These are phyloP conservation scores for Saprolegnia parasitica DNA, from an alignment of 352 stramenopile genomes.

Conservation along the genomic window DNA sequence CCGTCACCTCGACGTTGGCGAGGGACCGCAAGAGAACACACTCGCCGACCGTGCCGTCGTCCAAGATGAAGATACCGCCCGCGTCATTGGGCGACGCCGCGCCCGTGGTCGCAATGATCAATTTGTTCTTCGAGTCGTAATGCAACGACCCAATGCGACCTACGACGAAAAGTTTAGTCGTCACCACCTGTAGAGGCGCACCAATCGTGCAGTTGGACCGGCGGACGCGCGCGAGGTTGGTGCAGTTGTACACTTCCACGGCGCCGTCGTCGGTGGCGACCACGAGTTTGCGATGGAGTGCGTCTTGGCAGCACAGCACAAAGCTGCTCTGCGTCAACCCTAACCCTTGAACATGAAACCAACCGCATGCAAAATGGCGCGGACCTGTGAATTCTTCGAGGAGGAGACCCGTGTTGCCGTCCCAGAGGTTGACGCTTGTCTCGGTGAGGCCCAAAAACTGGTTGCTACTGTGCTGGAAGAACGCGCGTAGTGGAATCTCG, in stretches of 20 bases:
- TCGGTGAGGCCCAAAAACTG: conserved; percentile 60
- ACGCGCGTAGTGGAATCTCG: conserved; percentile 60
- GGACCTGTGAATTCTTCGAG: conserved; percentile 50
- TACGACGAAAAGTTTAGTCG: background rate
- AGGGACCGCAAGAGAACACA: conserved; percentile 50
- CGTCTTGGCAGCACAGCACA: conserved; percentile 48
- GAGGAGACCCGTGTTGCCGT: conserved; percentile 50
- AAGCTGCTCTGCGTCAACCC: conserved; percentile 36
- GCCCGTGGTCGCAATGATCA: conserved; percentile 39
- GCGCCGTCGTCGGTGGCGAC: conserved; percentile 51
- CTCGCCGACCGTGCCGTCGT: conserved; percentile 55
- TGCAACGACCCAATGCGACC: conserved; percentile 56
- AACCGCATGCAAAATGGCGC: background rate
- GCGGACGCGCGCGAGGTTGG: conserved; percentile 70
- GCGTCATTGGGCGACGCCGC: conserved; percentile 36
- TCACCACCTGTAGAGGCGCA: background rate
- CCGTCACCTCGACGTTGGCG: conserved; percentile 50
- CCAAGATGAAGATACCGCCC: conserved; percentile 56
- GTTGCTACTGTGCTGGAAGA: conserved; percentile 67
- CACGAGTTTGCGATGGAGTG: conserved; percentile 57
- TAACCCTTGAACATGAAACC: background rate
- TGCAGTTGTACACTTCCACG: conserved; percentile 64
- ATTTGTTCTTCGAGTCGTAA: conserved; percentile 73
- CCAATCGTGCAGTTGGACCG: conserved; percentile 37
- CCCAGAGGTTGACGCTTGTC: conserved; percentile 64